These are phyloP conservation scores for Viola pubescens DNA, from an alignment of 441 rosid species.

Conservation along the genomic window DNA sequence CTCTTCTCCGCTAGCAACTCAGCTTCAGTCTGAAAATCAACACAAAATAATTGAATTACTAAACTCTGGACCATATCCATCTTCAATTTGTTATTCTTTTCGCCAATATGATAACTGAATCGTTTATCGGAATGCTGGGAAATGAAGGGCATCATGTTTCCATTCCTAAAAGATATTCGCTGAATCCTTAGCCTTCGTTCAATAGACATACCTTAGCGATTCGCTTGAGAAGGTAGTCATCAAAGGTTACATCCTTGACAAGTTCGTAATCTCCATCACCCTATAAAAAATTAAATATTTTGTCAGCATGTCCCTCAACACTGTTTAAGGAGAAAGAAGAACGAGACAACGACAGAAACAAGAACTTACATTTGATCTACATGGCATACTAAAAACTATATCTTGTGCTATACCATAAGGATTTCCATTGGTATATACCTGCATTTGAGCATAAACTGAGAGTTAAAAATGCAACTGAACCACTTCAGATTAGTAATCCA, in stretches of 20 bases:
- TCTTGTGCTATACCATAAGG: slow-evolving; percentile 80
- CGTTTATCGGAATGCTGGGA: neutral
- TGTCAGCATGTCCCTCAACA: neutral
- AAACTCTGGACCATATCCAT: no score
- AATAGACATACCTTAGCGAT: slow-evolving; percentile 48
- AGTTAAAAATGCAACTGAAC: neutral
- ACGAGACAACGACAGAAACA: neutral
- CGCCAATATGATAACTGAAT: neutral
- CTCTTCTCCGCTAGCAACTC: slow-evolving; percentile 87
- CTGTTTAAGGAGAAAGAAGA: neutral
- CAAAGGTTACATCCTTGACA: slow-evolving; percentile 70
- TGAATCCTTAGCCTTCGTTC: neutral
- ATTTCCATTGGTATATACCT: slow-evolving; percentile 86
- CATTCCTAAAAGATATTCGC: neutral
- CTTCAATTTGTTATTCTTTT: neutral
- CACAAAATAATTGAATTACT: neutral
- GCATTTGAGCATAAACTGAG: slow-evolving; percentile 15
- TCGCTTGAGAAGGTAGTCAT: slow-evolving; percentile 70
- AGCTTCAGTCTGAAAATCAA: slow-evolving; percentile 57
- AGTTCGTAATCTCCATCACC: slow-evolving; percentile 96
- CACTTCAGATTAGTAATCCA: neutral
- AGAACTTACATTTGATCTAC: slow-evolving; percentile 74
- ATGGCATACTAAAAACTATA: slow-evolving; percentile 93
- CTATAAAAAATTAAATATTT: slow-evolving; percentile 26
- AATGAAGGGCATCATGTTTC: neutral